Conservation (phyloP, 202 grass and related monocot genomes). For the Zoysia matrella region DNA sequence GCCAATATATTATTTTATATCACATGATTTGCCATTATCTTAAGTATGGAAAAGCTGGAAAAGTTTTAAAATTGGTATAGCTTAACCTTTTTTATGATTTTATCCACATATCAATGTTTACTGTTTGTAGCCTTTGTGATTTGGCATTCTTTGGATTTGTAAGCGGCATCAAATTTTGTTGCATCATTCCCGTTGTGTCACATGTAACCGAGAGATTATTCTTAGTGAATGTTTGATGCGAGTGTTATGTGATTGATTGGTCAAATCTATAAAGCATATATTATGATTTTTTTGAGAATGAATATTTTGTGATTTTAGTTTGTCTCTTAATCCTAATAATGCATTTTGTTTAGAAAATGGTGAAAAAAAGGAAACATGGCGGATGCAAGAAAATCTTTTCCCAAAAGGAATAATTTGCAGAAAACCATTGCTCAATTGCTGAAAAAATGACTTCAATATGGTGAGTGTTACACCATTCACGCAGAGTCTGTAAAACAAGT, state of each 20-base stretch:
- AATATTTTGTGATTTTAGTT: not conserved
- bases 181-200: not conserved
- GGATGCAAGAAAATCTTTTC: slow-evolving; percentile 45
- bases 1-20: no score
- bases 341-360: slow-evolving; percentile 62
- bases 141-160: not conserved
- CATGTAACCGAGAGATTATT: not conserved
- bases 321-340: slow-evolving; percentile 22
- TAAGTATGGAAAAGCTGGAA: no score
- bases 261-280: not conserved
- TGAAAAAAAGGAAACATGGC: slow-evolving; percentile 51
- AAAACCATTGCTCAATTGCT: slow-evolving; percentile 72
- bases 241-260: not conserved
- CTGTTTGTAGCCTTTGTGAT: not conserved
- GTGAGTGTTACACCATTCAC: slow-evolving; percentile 43
- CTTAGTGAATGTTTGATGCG: slow-evolving; percentile 2
- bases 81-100: not conserved
- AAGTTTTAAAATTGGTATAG: no score
- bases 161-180: not conserved
- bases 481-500: no score
- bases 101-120: not conserved
- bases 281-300: no score
- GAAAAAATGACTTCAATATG: slow-evolving; percentile 74
- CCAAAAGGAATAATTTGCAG: slow-evolving; percentile 71
- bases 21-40: no score